Percentiles rank a stretch among this genome's conserved stretches.
Conservation (phyloP, 2,329 filamentous ascomycete genomes). For the Ophiostoma tasmaniense region DNA sequence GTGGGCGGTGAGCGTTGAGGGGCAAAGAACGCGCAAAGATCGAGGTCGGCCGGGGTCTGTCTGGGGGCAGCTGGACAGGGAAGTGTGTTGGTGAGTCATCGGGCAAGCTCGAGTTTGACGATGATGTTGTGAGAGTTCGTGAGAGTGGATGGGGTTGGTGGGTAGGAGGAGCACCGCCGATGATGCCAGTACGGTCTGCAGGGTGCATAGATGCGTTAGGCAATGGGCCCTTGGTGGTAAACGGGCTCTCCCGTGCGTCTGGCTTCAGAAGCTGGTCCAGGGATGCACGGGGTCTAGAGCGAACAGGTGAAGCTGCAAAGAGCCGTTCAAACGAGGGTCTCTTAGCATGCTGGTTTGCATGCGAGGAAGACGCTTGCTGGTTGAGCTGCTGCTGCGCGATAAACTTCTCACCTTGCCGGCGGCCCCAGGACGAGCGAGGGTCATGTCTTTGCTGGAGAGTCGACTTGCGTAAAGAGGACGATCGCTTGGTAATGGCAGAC, state of each 20-base stretch:
- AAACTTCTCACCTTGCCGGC: slow-evolving; percentile 49
- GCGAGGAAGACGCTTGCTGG: slow-evolving; percentile 6
- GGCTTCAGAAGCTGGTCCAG: slow-evolving; percentile 69
- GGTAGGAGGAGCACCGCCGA: slow-evolving; percentile 13
- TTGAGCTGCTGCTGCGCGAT: slow-evolving; percentile 43
- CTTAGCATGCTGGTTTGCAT: slow-evolving; percentile 12
- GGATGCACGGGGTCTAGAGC: slow-evolving; percentile 64
- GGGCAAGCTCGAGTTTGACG: slow-evolving; percentile 66
- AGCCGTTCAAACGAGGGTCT: slow-evolving; percentile 18
- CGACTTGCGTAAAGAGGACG: slow-evolving; percentile 73
- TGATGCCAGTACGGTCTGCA: slow-evolving; percentile 31
- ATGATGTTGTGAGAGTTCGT: slow-evolving; percentile 76
- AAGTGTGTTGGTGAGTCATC: slow-evolving; percentile 64
- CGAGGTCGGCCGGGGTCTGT: slow-evolving; percentile 40
- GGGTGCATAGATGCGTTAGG: slow-evolving; percentile 46
- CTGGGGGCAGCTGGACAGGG: slow-evolving; percentile 43
- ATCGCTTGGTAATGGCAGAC: slow-evolving; percentile 49
- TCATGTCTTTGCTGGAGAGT: slow-evolving; percentile 78
- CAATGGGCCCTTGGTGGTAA: slow-evolving; percentile 46
- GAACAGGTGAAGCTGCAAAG: slow-evolving; percentile 45
- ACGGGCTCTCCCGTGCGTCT: slow-evolving; percentile 52
- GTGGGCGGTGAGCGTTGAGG: slow-evolving; percentile 45
- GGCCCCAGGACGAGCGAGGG: slow-evolving; percentile 56
- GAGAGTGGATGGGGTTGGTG: slow-evolving; percentile 74
- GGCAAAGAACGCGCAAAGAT: slow-evolving; percentile 71